Evolutionary conservation across 345 rosid genomes (phyloP), one percentile per base, ranked within the genome.

Genomic region (Eucalyptus microcorys): DNA sequence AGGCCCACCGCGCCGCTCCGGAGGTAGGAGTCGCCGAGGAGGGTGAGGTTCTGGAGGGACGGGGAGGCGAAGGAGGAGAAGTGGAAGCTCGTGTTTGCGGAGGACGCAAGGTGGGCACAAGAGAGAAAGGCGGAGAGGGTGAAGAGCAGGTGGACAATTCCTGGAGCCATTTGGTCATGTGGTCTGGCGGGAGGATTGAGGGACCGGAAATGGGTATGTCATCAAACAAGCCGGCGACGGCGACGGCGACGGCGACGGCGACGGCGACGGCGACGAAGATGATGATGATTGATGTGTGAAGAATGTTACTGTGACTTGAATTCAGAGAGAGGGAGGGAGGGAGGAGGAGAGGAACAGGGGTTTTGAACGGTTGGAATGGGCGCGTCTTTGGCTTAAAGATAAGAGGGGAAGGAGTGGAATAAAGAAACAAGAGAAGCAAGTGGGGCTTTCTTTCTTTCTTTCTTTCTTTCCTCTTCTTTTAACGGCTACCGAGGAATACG

Each of bases 21-120:
- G 90, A 98, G 96, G 86, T 96, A 97, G 87, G 99, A 94, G 87
- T 97, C 98, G 22, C 99, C 99, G 43, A 97, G 97, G 90, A 98
- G 99, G 21, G 99, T 96, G 89, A 98, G 94, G 93, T 96, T 96
- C 8, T 95, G 93, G 91, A 96, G 92, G 61, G 94, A 92, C 47
- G 93, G 90, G 96, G 93, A 94, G 45, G 93, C 89, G 90, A 98
- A 95, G 53, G 92, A 68, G 90, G 49, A 32, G 93, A 94, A 91
- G 83, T 90, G 61, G 90, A 90, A 17, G 87, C 85, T 84, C 53
- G 87, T 79, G 92, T 92, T 71, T 53, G 91, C 86, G 66, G 88
- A 34, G 49, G 90, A 45, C 47, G 88, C 86, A n/a, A 79, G 64
- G 43, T 37, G 17, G 10, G 85, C 86, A 40, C 26, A 43, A 4